phyloP scores from a whole-genome alignment of 306 rosid species.

The Pterocarpus santalinus region DNA sequence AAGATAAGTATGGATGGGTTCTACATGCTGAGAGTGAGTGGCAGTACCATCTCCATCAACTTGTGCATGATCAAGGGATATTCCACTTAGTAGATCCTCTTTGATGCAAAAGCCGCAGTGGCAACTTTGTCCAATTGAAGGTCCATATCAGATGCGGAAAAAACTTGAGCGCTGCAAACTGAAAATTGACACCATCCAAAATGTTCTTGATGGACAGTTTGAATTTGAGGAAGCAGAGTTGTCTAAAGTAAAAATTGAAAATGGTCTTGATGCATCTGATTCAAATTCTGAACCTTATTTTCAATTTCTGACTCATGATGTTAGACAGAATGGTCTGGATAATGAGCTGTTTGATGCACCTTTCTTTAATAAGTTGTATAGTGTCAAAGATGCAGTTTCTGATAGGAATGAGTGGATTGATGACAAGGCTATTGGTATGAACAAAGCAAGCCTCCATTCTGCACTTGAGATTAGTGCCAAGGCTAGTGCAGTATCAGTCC shows the following conservation, averaged over 20 bases:
- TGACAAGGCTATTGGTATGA: constrained; percentile 83
- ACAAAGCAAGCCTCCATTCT: constrained; percentile 95
- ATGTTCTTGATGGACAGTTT: constrained; percentile 82
- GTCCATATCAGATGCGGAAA: constrained; percentile 98
- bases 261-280: constrained; percentile 63
- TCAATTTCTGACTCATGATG: constrained; percentile 63
- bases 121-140: constrained; percentile 99
- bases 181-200: constrained; percentile 81
- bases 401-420: constrained; percentile 82
- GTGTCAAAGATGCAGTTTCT: constrained; percentile 66
- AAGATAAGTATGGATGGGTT: constrained; percentile 99
- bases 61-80: constrained; percentile 95
- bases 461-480: constrained; percentile 92
- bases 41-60: constrained; percentile 95
- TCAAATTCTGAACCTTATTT: constrained; percentile 59
- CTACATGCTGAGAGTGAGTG: constrained; percentile 99
- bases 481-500: constrained; percentile 81
- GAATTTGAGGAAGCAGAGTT: constrained; percentile 66
- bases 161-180: constrained; percentile 89
- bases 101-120: constrained; percentile 73
- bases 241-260: constrained; percentile 60
- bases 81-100: constrained; percentile 70
- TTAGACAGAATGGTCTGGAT: constrained; percentile 65
- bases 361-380: constrained; percentile 63
- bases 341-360: constrained; percentile 67